Evolutionary conservation across 2,329 filamentous ascomycete species (phyloP), one percentile per base, ranked within the genome.

Genomic region (Fusarium longipes): DNA sequence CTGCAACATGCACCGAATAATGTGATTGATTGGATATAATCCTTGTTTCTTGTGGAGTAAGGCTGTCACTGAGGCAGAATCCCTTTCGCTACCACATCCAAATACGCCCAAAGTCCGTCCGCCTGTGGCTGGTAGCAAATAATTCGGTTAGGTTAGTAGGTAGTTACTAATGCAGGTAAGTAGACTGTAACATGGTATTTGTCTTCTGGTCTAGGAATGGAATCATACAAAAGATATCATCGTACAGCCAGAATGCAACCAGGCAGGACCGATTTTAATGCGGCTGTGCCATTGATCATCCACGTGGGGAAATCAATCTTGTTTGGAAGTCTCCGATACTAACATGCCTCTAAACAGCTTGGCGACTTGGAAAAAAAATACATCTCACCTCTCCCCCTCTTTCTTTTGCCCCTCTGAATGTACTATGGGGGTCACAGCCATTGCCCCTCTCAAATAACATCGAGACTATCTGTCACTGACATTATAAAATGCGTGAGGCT

Each of bases 41-140:
- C 60, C 60, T 5, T 63, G 58, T 5, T 7, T 4, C 3, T 5
- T 27, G 44, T 50, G 42, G 36, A 45, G 15, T 42, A 42, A 63
- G 60, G 59, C 60, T 58, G 60, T 63, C 60, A 64, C 60, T 51
- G 38, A 64, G 60, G 60, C 60, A 63, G 60, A 63, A 25, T 63
- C 11, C n/a, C 25, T 57, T 29, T 58, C 35, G 27, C 22, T 57
- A 42, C 35, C 11, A 9, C 22, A 15, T 20, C 27, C 20, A 7
- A 40, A 42, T 54, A 61, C 56, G 56, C 58, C 27, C 40, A 32
- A 45, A 55, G 18, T 54, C 33, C 56, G 18, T 54, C 33, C 56
- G 39, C 25, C 2, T 24, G 32, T 52, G 22, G 24, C 38, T 39
- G 33, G 18, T 27, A 30, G 11, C 22, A 2, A 9, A 32, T 10